A percentile compares a stretch with the other conserved stretches of the same genome.
phyloP scores from a whole-genome alignment of 257 asterid genomes.

The Solanum peruvianum region DNA sequence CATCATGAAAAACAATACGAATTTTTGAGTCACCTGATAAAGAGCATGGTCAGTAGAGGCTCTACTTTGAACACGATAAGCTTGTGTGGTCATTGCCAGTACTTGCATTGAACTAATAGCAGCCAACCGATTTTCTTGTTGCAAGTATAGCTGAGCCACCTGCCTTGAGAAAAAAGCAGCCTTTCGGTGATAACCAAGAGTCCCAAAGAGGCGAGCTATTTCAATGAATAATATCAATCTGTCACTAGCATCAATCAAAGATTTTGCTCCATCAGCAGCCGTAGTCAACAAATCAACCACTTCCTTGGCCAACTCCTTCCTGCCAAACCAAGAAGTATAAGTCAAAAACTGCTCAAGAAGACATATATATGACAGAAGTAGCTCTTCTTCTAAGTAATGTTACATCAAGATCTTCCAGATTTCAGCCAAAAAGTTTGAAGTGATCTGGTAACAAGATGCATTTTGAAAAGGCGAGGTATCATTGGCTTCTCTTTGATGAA shows the following conservation, averaged over 20 bases:
- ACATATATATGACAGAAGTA: background rate
- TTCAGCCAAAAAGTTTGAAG: background rate
- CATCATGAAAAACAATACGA: background rate
- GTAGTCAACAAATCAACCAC: constrained; percentile 87
- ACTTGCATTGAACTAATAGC: constrained; percentile 99
- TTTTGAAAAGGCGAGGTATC: background rate
- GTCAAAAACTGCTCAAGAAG: background rate
- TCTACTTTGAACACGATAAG: constrained; percentile 93
- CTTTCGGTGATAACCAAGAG: constrained; percentile 90
- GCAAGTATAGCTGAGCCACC: constrained; percentile 96
- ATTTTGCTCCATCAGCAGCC: constrained; percentile 95
- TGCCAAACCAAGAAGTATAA: constrained; percentile 6
- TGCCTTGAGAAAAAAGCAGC: constrained; percentile 98
- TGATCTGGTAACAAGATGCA: background rate
- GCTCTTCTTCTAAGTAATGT: background rate
- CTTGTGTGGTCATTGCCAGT: constrained; percentile 94
- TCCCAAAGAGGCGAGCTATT: constrained; percentile 91
- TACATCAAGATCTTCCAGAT: background rate
- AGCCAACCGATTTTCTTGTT: constrained; percentile 85
- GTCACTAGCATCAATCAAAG: constrained; percentile 95
- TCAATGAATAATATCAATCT: constrained; percentile 75
- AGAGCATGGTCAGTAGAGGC: constrained; percentile 50
- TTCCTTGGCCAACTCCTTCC: constrained; percentile 93
- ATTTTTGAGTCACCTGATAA: constrained; percentile 39
- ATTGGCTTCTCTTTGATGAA: background rate